Evolutionary conservation across 192 early-diverging fungal genomes (phyloP).

Genomic region (Entomortierella lignicola): DNA sequence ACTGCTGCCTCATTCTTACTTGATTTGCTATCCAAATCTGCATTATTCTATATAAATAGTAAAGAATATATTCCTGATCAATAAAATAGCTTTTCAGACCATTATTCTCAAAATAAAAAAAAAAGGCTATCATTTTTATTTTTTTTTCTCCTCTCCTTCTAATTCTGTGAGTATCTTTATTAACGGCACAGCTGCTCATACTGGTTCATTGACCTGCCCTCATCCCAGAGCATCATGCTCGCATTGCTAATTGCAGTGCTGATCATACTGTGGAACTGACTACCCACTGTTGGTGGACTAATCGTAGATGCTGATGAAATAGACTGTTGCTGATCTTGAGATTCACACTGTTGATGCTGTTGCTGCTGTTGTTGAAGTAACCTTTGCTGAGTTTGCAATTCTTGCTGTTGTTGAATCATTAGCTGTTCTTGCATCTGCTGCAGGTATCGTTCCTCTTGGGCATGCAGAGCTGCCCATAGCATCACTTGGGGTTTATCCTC

Average conservation of each 20-base stretch:
- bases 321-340: background rate
- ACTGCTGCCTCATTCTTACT: background rate
- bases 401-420: conserved; percentile 17
- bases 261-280: conserved; percentile 31
- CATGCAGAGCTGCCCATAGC: conserved; percentile 47
- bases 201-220: conserved; percentile 16
- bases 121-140: too few species aligned
- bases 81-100: too few species aligned
- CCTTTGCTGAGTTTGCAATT: conserved; percentile 14
- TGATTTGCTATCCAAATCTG: too few species aligned
- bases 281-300: conserved; percentile 17
- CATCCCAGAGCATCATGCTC: conserved; percentile 52
- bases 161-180: background rate
- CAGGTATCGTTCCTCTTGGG: conserved; percentile 39
- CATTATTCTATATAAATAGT: too few species aligned
- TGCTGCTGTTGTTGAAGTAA: conserved; percentile 5
- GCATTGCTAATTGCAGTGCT: conserved; percentile 44
- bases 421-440: conserved; percentile 47
- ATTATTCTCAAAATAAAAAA: too few species aligned
- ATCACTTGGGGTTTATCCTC: conserved; percentile 40
- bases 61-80: too few species aligned
- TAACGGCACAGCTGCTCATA: conserved; percentile 46
- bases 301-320: background rate
- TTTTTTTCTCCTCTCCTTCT: too few species aligned
- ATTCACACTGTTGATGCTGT: conserved; percentile 6